Evolutionary conservation across 2,329 filamentous ascomycete genomes (phyloP), one percentile per base, ranked within the genome.

Genomic region (Colletotrichum sublineola): DNA sequence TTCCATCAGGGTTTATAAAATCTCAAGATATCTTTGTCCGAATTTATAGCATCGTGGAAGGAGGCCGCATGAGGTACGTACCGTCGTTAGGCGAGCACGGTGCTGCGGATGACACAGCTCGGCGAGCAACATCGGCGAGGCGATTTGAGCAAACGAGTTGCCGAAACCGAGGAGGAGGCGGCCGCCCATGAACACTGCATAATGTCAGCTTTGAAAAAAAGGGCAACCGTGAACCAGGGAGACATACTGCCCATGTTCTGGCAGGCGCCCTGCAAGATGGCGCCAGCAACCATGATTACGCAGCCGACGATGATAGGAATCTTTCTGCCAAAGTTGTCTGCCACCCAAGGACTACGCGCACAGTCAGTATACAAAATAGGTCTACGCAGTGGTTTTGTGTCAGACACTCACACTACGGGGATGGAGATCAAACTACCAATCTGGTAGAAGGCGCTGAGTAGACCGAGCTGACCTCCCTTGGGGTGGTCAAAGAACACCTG

Each of bases 121-220:
- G 29, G 85, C 85, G 50, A 89, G 82, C 46, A 89, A 82, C 74
- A 89, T 82, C 11, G 87, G 87, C 5, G 86, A 86, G 3, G 85
- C 83, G 71, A 87, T 82, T 77, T 88, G 87, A 2, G 86, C 82
- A 52, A 89, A 80, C 52, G 83, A 84, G 80, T 87, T 87, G 63
- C 88, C 88, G 73, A 90, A 89, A 73, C 88, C 88, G 64, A 90
- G 85, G 67, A 90, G 79, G 76, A 88, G 86, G 73, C 89, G 84
- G 67, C 87, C 88, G 31, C 82, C 87, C 77, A 88, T 86, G 77
- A 89, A 73, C 71, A 73, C 71, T 73, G 24, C 31, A 33, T 31
- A 15, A 14, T 3, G 20, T 73, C 50, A 73, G 61, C 29, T 36
- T 42, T 4, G 52, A 11, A n/a, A 53, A 7, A n/a, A 53, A 36